Conservation (phyloP, 2,329 filamentous ascomycete species). For the Cercospora sp. region DNA sequence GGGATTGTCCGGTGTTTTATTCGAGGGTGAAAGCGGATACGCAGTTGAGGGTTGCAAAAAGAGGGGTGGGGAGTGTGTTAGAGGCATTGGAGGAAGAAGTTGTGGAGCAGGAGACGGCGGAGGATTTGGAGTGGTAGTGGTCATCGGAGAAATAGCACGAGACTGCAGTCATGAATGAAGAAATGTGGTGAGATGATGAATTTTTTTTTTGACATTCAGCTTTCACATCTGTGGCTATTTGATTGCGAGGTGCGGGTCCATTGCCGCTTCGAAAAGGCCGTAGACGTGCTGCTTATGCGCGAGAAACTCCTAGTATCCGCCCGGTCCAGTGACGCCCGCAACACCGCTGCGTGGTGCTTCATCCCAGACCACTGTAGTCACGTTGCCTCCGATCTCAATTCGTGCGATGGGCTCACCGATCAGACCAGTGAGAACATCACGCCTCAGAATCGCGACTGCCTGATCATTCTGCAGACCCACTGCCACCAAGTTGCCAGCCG, state of each 20-base stretch:
- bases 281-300: not conserved
- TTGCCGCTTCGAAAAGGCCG: not conserved
- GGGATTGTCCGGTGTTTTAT: conserved; percentile 93
- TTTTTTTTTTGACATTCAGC: not conserved
- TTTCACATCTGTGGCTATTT: not conserved
- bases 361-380: conserved; percentile 42
- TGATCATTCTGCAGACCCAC: conserved; percentile 64
- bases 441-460: conserved; percentile 61
- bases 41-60: conserved; percentile 43
- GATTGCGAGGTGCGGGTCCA: not conserved
- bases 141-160: not conserved
- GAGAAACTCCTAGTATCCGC: not conserved
- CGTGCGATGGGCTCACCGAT: conserved; percentile 53
- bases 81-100: conserved; percentile 42
- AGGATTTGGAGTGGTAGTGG: conserved; percentile 11
- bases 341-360: conserved; percentile 19
- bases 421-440: conserved; percentile 61
- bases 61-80: conserved; percentile 45
- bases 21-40: conserved; percentile 65
- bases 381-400: conserved; percentile 34
- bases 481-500: conserved; percentile 62
- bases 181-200: not conserved
- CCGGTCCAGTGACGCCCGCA: conserved; percentile 9
- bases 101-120: not conserved
- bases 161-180: not conserved